These are phyloP conservation scores for Beauveria medogensis DNA, from an alignment of 2,329 filamentous ascomycete genomes.

Conservation along the genomic window DNA sequence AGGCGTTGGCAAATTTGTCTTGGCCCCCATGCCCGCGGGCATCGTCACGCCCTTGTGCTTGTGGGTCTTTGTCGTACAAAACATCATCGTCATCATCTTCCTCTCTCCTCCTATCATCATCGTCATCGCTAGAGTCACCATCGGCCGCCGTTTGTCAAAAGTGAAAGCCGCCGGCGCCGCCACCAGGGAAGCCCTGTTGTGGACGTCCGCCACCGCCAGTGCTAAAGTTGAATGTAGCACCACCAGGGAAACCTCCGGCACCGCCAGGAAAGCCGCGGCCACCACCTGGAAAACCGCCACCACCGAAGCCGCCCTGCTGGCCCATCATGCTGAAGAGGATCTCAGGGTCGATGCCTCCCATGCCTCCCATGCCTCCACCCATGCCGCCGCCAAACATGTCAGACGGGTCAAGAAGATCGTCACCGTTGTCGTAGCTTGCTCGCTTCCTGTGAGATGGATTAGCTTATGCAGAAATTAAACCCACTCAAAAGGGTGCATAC, in stretches of 20 bases:
- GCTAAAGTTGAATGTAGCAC: constrained; percentile 38
- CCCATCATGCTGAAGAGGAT: constrained; percentile 83
- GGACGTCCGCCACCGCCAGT: constrained; percentile 34
- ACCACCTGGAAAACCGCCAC: constrained; percentile 42
- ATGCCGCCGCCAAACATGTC: constrained; percentile 76
- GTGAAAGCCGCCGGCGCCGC: constrained; percentile 31
- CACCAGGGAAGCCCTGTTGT: constrained; percentile 49
- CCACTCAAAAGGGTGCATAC: constrained; percentile 40
- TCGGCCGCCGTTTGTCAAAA: constrained; percentile 43
- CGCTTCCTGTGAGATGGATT: constrained; percentile 57
- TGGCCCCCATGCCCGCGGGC: background rate
- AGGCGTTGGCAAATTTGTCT: background rate
- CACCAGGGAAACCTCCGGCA: constrained; percentile 40
- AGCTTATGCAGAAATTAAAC: constrained; percentile 19
- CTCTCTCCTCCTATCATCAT: constrained; percentile 20
- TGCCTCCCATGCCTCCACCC: constrained; percentile 56
- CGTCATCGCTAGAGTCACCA: constrained; percentile 14
- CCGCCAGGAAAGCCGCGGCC: constrained; percentile 38
- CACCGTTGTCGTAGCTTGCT: constrained; percentile 82
- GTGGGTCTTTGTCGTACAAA: constrained; percentile 23
- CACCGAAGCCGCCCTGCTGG: constrained; percentile 49
- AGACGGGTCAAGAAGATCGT: constrained; percentile 78
- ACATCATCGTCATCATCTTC: constrained; percentile 23
- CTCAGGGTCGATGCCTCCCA: constrained; percentile 65
- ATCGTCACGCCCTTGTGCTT: background rate